These are phyloP conservation scores for Primulina huaijiensis DNA, from an alignment of 257 asterid species.

Conservation along the genomic window DNA sequence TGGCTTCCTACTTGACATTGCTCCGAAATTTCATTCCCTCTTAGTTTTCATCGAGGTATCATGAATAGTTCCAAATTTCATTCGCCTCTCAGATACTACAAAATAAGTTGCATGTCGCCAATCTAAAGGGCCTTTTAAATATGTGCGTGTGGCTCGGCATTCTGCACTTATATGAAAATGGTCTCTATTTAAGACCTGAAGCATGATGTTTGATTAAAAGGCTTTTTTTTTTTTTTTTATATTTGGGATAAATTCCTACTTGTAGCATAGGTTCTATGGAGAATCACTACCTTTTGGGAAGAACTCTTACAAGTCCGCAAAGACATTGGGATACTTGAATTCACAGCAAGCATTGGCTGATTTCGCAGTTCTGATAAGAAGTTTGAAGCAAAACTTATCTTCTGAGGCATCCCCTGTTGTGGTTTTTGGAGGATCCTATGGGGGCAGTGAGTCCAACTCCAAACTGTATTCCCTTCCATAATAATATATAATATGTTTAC, in stretches of 20 bases:
- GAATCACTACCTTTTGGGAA: constrained; percentile 70
- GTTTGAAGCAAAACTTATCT: constrained; percentile 66
- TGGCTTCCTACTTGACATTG: constrained; percentile 75
- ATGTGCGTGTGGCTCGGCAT: too few relatives aligned
- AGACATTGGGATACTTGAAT: constrained; percentile 63
- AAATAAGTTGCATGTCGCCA: too few relatives aligned
- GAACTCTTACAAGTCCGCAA: constrained; percentile 49
- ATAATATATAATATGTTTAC: neutral
- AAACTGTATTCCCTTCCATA: neutral
- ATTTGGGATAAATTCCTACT: neutral
- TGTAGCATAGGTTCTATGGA: constrained; percentile 79
- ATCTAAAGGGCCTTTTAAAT: too few relatives aligned
- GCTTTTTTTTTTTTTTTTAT: too few relatives aligned
- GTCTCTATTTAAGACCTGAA: too few relatives aligned
- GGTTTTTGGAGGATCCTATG: constrained; percentile 87
- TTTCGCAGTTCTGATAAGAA: constrained; percentile 56
- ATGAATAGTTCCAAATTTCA: neutral
- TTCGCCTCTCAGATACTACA: too few relatives aligned
- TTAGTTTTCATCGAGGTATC: constrained; percentile 65
- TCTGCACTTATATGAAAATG: too few relatives aligned
- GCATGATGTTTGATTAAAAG: too few relatives aligned
- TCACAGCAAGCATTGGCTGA: constrained; percentile 84
- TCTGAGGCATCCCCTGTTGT: constrained; percentile 79
- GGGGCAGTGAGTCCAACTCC: constrained; percentile 65
- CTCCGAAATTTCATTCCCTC: constrained; percentile 65